Base-by-base conservation (phyloP, 1,139 yeast species). In the Diutina neorugosa region DNA sequence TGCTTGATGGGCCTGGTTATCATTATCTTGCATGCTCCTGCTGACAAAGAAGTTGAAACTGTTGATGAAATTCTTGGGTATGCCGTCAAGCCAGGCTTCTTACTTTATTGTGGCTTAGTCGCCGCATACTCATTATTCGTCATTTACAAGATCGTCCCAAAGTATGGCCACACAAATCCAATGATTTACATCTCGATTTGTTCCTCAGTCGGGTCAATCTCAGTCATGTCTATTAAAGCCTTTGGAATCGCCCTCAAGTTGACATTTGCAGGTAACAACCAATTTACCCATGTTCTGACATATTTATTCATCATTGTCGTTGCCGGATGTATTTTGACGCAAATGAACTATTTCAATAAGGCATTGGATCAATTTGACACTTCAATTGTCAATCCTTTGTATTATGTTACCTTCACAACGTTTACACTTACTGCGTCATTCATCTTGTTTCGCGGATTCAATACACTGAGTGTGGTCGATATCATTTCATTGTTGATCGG, bases 311-410 rank as follows among this genome's bases (percentile, higher is more conserved):
- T 89, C 51, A 61, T 78, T 48, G 91, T 88, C 43, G 96, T 89
- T 54, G 87, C 76, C 11, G 77, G 85, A 48, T 89, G 96, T 69
- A 89, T 90, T 59, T 63, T 87, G 60, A 87, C 96, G 2, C 97
- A 89, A 68, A 88, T 89, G 96, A 89, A 88, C 70, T 89, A 86
- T 66, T 88, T 89, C 74, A 89, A 89, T 74, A 89, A 88, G 70
- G 96, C 96, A 0, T 76, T 89, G 63, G 96, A 91, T 62, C 96
- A 87, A 66, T 89, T 88, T 63, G 96, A 89, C 65, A 89, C 96
- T 3, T 87, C 96, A 1, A 86, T 90, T 59, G 96, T 89, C 54
- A 89, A 90, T 66, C 96, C 96, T 37, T 73, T 89, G 57, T 89
- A 89, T 69, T 89, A 90, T 63, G 97, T 89, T 54, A 84, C 96